Conservation (phyloP, 2,329 filamentous ascomycete genomes). For the Fulvia fulva region DNA sequence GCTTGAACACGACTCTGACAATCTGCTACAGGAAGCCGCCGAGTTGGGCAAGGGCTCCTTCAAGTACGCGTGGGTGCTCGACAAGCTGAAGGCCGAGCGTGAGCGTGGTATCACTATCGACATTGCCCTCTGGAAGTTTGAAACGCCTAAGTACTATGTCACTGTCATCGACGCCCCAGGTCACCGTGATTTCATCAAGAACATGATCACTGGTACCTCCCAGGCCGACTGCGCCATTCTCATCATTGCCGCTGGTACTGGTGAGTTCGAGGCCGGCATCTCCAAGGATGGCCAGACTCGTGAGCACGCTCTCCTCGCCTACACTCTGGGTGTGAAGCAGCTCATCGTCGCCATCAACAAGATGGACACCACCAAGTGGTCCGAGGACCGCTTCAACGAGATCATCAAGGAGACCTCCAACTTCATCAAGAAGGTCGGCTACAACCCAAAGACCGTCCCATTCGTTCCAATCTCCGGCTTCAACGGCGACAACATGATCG, state of each 20-base stretch:
- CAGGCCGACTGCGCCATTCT: slow-evolving; percentile 99
- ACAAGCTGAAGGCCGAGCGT: slow-evolving; percentile 99
- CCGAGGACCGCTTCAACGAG: slow-evolving; percentile 92
- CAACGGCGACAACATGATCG: slow-evolving; percentile 99
- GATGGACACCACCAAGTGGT: slow-evolving; percentile 99
- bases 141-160: slow-evolving; percentile 85
- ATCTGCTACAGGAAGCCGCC: slow-evolving; percentile 75
- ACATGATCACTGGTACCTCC: slow-evolving; percentile 99
- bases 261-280: slow-evolving; percentile 99
- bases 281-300: slow-evolving; percentile 99
- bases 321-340: slow-evolving; percentile 99
- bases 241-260: slow-evolving; percentile 99
- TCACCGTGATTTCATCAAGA: slow-evolving; percentile 99
- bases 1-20: slow-evolving; percentile 32
- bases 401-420: slow-evolving; percentile 99
- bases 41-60: slow-evolving; percentile 99
- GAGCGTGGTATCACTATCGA: slow-evolving; percentile 99
- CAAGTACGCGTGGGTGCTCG: slow-evolving; percentile 99
- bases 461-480: slow-evolving; percentile 99
- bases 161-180: slow-evolving; percentile 74
- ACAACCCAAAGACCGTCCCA: slow-evolving; percentile 97
- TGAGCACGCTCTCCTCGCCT: slow-evolving; percentile 99
- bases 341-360: slow-evolving; percentile 99
- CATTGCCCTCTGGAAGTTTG: slow-evolving; percentile 99
- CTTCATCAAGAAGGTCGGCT: slow-evolving; percentile 99